Evolutionary conservation across 257 asterid genomes (phyloP).

Genomic region (Pogostemon cablin): DNA sequence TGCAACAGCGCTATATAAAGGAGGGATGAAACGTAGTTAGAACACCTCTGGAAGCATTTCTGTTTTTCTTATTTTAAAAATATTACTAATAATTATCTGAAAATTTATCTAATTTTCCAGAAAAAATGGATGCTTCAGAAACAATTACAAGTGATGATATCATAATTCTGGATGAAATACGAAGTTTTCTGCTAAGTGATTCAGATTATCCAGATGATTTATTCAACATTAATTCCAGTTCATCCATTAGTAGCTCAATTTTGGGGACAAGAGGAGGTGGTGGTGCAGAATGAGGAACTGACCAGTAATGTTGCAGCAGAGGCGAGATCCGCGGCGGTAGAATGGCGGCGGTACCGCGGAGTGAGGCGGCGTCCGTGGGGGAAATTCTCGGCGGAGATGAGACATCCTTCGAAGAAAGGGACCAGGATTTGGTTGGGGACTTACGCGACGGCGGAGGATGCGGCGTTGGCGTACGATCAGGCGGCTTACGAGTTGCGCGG

Average conservation of each 20-base stretch:
- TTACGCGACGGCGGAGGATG: constrained; percentile 56
- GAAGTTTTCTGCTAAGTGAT: constrained; percentile 43
- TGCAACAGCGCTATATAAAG: constrained; percentile 21
- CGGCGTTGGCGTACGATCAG: constrained; percentile 57
- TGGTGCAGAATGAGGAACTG: not conserved
- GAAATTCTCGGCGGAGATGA: constrained; percentile 55
- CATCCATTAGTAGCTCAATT: constrained; percentile 16
- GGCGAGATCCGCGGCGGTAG: constrained; percentile 15
- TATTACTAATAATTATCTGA: too few species aligned
- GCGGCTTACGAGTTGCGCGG: constrained; percentile 52
- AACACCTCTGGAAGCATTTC: too few species aligned
- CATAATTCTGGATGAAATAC: constrained; percentile 39
- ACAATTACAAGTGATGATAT: constrained; percentile 30
- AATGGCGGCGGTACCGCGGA: constrained; percentile 48
- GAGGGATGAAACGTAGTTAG: not conserved
- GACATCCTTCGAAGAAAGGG: constrained; percentile 43
- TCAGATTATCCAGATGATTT: constrained; percentile 32
- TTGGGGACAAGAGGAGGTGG: constrained; percentile 26
- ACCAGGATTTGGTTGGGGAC: constrained; percentile 60
- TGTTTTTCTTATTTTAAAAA: too few species aligned
- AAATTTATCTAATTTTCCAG: not conserved
- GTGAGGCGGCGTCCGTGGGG: constrained; percentile 57
- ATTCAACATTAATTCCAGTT: constrained; percentile 15
- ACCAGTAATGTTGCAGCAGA: not conserved
- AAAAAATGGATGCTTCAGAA: constrained; percentile 28